Conservation (phyloP, 768 basidiomycete genomes). For the Rhizopogon vesiculosus region DNA sequence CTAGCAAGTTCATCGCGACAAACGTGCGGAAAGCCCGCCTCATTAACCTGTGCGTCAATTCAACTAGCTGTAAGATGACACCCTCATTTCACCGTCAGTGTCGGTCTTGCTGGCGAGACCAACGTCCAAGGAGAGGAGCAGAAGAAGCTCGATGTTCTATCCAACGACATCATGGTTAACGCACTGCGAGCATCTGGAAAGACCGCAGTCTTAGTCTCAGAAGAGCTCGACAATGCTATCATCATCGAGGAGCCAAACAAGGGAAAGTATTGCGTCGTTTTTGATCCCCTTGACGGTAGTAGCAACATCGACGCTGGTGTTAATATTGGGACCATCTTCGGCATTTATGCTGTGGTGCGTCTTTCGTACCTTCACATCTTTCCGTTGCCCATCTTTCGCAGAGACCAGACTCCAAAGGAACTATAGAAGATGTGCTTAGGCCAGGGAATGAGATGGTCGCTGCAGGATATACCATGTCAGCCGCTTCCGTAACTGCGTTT, state of each 20-base stretch:
- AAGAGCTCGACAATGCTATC: conserved; percentile 91
- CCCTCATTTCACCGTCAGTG: conserved; percentile 40
- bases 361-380: not conserved
- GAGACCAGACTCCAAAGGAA: conserved; percentile 75
- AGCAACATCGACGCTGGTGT: conserved; percentile 99
- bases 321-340: conserved; percentile 97
- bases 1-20: conserved; percentile 96
- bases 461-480: conserved; percentile 94
- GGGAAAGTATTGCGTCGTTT: conserved; percentile 96
- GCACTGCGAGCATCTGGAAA: conserved; percentile 95
- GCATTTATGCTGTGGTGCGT: conserved; percentile 88
- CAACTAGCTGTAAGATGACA: conserved; percentile 1
- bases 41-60: conserved; percentile 81
- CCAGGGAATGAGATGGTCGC: conserved; percentile 98
- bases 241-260: conserved; percentile 77
- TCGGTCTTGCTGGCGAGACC: conserved; percentile 93
- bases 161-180: conserved; percentile 99
- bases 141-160: conserved; percentile 97
- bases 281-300: conserved; percentile 94
- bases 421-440: conserved; percentile 81
- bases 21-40: conserved; percentile 96
- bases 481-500: conserved; percentile 4
- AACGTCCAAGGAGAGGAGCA: conserved; percentile 99
- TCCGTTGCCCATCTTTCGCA: conserved; percentile 24
- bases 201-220: conserved; percentile 94